Evolutionary conservation across 2,329 filamentous ascomycete species (phyloP), one percentile per base, ranked within the genome.

Genomic region (Colletotrichum eremochloae): DNA sequence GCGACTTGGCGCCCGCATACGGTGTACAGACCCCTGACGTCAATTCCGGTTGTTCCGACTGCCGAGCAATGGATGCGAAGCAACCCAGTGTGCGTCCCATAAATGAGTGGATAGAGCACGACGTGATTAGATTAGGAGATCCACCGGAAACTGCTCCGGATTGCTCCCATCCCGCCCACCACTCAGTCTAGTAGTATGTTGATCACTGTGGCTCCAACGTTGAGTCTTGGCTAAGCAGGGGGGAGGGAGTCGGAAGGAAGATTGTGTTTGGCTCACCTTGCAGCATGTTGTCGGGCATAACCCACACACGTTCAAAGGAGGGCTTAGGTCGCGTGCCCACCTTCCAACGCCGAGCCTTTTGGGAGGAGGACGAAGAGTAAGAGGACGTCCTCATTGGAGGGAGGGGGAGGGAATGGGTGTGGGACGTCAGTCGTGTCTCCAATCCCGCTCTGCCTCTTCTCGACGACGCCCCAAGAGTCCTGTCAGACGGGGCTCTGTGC

Each of bases 301-400:
- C 61, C 61, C 68, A 67, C 62, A 67, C 55, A 48, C 67, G 56
- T 67, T 67, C 68, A 24, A 33, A 20, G n/a, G 46, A 50, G 44
- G 63, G 48, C n/a, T 61, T 61, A 18, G 38, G 66, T 72, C 69
- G 70, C 70, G 70, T 72, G 70, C 70, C 70, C 61, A 61, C 66
- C 31, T 64, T 48, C 18, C 20, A 20, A 15, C 52, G 69, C 46
- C 67, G 53, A 56, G 48, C 24, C 70, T 20, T n/a, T 38, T 11
- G 18, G 40, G 14, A 14, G 58, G 18, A 24, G 29, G n/a, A 62
- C 9, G 31, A 29, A 14, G 36, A 46, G 29, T 31, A 15, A 33
- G 58, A 61, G n/a, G 40, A 29, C 9, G 24, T n/a, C 3, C 40
- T 44, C 31, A 20, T 31, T 53, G 50, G n/a, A 33, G 11, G 50